Evolutionary conservation across 495 filamentous ascomycete species (phyloP), one percentile per base, ranked within the genome.

Genomic region (Cairneyella variabilis): DNA sequence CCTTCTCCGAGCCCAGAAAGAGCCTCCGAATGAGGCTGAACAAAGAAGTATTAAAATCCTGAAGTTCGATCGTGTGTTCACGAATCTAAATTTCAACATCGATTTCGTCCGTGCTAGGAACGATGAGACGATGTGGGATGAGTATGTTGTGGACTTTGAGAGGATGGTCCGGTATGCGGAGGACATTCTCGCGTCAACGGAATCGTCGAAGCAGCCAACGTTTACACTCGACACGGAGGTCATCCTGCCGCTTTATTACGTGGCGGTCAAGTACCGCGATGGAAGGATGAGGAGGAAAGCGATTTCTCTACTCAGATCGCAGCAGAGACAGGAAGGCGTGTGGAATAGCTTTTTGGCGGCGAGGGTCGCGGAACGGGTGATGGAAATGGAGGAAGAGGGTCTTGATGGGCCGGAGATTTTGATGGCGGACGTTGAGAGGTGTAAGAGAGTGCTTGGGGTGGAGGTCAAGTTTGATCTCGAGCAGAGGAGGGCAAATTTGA

Each of bases 191-290:
- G 14, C 6, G 6, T 14, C 28, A 14, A 32, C 28, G 28, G 14
- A 6, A 7, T 5, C 21, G 14, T 10, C 23, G 18, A 34, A 34
- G 20, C 20, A 27, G 26, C 2, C 17, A 18, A 66, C 70, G 14
- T 65, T 61, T 10, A 54, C 75, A 6, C 17, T 27, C 14, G 36
- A 51, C 30, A 12, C 17, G 5, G 18, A 16, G 18, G 16, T 51
- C 23, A 23, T 34, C 16, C 34, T 40, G n/a, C 48, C 22, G 14
- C 48, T 34, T 23, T 51, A 40, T 14, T 23, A 23, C 11, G 21
- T 17, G n/a, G 32, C 30, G 11, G 32, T 51, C 6, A 27, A 39
- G 25, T 42, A 25, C 30, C 30, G 39, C 4, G 39, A 18, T 22
- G 18, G 11, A 10, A 21, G 21, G 16, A 42, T 42, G 3, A 42